Base-by-base conservation (phyloP, 805 yeast species). In the Candida namnaoensis region DNA sequence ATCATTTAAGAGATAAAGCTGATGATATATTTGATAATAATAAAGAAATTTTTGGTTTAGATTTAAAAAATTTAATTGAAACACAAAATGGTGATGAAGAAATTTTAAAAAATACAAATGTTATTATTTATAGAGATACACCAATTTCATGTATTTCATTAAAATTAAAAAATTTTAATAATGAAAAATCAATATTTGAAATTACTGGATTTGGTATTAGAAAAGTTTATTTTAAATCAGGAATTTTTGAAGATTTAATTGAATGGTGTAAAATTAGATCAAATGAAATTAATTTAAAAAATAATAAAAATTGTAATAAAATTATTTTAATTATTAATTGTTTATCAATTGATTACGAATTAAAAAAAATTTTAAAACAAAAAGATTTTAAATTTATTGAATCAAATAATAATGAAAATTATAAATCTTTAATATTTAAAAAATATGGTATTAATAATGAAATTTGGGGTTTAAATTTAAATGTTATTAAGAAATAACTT, bases 71-170 rank as follows among this genome's bases (percentile, higher is more conserved):
- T 39, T 78, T 70, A 52, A 70, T 76, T n/a, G 28, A 26, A 8
- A 10, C 7, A 26, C 28, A 26, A 26, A 7, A 26, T 7, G 28
- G 10, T 26, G 10, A 26, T 7, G 10, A 56, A 54, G 23, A 43
- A 41, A 44, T 48, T 37, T 52, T 46, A 8, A 54, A 51, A 30
- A 50, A 53, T 28, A 36, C 46, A 34, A 47, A 46, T 40, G 53
- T 80, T 34, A 68, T 82, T 26, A 56, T 74, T 14, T 84, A 83
- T 62, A 74, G 90, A 53, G 74, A 74, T n/a, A 66, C 80, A 1
- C 90, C 93, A 14, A 78, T 85, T 54, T 88, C 88, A 0, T 64
- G 80, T 33, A 65, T 73, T 28, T 69, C 80, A 1, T 44, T 66
- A 10, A 56, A 62, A 34, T 65, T 71, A n/a, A 66, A 69, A 9